These are phyloP conservation scores for Malus asiatica DNA, from an alignment of 306 rosid genomes.

Conservation along the genomic window DNA sequence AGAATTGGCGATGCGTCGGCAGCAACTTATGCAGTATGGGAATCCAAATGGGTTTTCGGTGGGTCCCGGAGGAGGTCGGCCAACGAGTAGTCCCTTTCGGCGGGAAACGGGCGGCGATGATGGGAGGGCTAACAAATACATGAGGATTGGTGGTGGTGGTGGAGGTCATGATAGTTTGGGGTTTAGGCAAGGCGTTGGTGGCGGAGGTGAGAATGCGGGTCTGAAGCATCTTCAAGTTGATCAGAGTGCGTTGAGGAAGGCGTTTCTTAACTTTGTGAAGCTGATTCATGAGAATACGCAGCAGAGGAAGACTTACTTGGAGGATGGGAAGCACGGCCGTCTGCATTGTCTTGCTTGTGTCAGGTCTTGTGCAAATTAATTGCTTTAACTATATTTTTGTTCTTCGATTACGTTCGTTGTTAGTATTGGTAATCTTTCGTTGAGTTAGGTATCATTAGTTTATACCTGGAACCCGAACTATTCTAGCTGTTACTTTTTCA, in stretches of 20 bases:
- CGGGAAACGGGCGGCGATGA: slow-evolving; percentile 31
- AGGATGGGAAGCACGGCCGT: slow-evolving; percentile 69
- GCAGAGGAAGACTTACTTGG: slow-evolving; percentile 64
- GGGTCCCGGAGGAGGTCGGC: slow-evolving; percentile 13
- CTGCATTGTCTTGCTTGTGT: slow-evolving; percentile 77
- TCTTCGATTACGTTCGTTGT: not conserved
- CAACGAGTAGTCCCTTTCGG: slow-evolving; percentile 37
- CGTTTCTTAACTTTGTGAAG: slow-evolving; percentile 59
- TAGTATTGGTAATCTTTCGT: too few relatives aligned
- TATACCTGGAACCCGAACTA: not conserved
- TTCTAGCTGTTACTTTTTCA: not conserved
- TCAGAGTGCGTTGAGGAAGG: slow-evolving; percentile 57
- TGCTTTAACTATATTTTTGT: not conserved
- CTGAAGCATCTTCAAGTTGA: slow-evolving; percentile 58
- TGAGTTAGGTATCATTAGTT: not conserved
- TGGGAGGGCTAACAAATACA: slow-evolving; percentile 45
- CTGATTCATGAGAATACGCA: slow-evolving; percentile 47
- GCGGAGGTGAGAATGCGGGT: not conserved
- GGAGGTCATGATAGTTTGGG: slow-evolving; percentile 32
- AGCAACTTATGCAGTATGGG: slow-evolving; percentile 43
- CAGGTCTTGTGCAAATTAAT: slow-evolving; percentile 50
- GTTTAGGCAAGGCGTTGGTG: slow-evolving; percentile 21
- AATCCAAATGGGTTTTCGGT: slow-evolving; percentile 39
- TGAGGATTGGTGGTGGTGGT: slow-evolving; percentile 48
- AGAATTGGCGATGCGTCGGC: slow-evolving; percentile 44